phyloP scores from a whole-genome alignment of 495 filamentous ascomycete genomes.

The Tuber borchii region DNA sequence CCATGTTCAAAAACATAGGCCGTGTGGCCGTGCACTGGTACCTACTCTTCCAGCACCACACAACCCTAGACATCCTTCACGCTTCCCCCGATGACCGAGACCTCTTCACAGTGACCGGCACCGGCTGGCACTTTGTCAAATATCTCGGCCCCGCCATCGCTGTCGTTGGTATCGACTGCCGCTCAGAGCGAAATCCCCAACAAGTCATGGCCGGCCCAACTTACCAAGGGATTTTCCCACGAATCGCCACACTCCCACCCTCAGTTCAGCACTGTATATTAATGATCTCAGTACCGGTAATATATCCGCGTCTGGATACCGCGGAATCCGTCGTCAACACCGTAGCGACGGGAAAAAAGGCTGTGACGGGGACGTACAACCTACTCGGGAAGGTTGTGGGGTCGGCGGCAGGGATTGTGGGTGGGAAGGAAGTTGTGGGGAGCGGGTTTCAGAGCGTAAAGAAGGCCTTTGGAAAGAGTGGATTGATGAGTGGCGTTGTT shows the following conservation, averaged over 20 bases:
- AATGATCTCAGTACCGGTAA: conserved; percentile 83
- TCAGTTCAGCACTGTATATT: conserved; percentile 93
- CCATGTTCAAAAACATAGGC: conserved; percentile 97
- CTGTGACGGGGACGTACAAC: conserved; percentile 91
- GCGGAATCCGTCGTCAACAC: conserved; percentile 84
- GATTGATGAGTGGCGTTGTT: conserved; percentile 86
- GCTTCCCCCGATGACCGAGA: conserved; percentile 79
- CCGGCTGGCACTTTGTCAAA: conserved; percentile 97
- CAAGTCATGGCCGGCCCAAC: conserved; percentile 95
- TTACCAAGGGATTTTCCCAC: conserved; percentile 94
- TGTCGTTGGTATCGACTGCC: conserved; percentile 80
- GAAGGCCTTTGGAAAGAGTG: conserved; percentile 87
- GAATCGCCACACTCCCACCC: conserved; percentile 82
- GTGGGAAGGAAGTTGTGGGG: conserved; percentile 82
- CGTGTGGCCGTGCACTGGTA: conserved; percentile 98
- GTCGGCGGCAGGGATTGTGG: conserved; percentile 87
- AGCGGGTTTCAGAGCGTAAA: conserved; percentile 91
- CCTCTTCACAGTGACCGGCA: conserved; percentile 92
- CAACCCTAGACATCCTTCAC: conserved; percentile 84
- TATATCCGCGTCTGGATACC: conserved; percentile 86
- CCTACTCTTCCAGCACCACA: conserved; percentile 97
- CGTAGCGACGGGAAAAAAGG: conserved; percentile 90
- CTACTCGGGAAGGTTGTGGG: conserved; percentile 87
- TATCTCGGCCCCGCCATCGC: conserved; percentile 87
- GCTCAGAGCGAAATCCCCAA: conserved; percentile 80